Conservation (phyloP, 805 yeast genomes). For the Starmerella tilneyi region DNA sequence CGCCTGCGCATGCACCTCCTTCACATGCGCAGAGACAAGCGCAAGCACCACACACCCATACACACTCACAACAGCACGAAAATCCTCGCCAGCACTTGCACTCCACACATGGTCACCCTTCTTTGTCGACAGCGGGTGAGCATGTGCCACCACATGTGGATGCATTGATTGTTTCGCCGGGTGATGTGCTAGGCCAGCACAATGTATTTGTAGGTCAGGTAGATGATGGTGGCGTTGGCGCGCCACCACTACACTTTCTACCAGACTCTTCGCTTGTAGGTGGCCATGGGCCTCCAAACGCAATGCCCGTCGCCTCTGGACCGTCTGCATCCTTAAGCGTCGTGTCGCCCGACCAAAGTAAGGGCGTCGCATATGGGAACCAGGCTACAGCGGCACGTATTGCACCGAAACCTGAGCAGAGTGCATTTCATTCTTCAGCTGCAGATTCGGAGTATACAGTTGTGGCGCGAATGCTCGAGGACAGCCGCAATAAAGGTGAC, state of each 20-base stretch:
- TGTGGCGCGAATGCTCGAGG: slow-evolving; percentile 4
- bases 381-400: not conserved
- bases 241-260: too few relatives aligned
- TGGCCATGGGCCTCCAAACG: too few relatives aligned
- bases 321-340: not conserved
- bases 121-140: too few relatives aligned
- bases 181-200: too few relatives aligned
- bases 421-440: not conserved
- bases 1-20: not conserved
- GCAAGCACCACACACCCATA: not conserved
- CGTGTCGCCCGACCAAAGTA: too few relatives aligned
- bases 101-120: not conserved
- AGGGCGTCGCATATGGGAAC: too few relatives aligned
- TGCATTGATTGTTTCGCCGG: too few relatives aligned
- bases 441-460: slow-evolving; percentile 5
- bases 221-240: too few relatives aligned
- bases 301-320: not conserved
- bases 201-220: too few relatives aligned
- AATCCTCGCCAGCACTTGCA: not conserved
- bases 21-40: not conserved
- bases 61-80: not conserved
- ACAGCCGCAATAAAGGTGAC: slow-evolving; percentile 1
- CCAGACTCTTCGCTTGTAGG: too few relatives aligned
- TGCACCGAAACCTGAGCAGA: not conserved
- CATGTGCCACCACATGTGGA: too few relatives aligned